Evolutionary conservation across 164 flowering plant genomes (phyloP), one percentile per base, ranked within the genome.

Genomic region (Magnolia kwangsiensis): DNA sequence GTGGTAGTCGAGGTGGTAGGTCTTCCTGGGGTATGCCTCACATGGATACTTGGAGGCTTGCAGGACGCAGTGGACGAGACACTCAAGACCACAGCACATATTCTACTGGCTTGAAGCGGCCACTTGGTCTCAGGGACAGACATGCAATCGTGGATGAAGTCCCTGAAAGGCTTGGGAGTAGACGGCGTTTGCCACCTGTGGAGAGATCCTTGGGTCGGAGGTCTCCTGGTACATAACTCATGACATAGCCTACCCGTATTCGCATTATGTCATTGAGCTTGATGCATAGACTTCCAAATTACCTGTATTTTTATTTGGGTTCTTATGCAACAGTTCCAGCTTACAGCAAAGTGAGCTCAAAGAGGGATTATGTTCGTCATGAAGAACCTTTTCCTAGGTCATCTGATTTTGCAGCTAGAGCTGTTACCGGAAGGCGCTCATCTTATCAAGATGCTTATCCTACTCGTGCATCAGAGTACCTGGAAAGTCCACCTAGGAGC

Each of bases 361-460:
- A 83, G 83, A 88, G 96, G 86, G 98, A 93, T 21, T 92, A 91
- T 83, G 78, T 80, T 73, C 82, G 92, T 31, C 88, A 86, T 19
- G 91, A 90, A 63, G 95, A 93, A 69, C 91, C 89, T 66, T 83
- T 92, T 24, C 21, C 51, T 31, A 87, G 99, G 80, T 70, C 86
- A 75, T 81, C 79, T 13, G 96, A 91, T 58, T 91, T 93, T 84
- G 81, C 83, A 80, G 78, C 94, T 0, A 86, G 98, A 77, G 84
- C 76, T 27, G 75, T 82, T 10, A 69, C 86, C 8, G 98, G 92
- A 69, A 89, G 98, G 78, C 89, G 90, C 0, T 74, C 80, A 31
- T 83, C 95, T 0, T 88, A 90, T 73, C 87, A 91, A 63, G 95
- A 90, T 68, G 94, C 88, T 0, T 93, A 93, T 81, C 49, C 90